Percentiles rank a stretch among this genome's conserved stretches.
Evolutionary conservation across 768 basidiomycete species (phyloP).

Genomic region (Hydnomerulius pinastri): DNA sequence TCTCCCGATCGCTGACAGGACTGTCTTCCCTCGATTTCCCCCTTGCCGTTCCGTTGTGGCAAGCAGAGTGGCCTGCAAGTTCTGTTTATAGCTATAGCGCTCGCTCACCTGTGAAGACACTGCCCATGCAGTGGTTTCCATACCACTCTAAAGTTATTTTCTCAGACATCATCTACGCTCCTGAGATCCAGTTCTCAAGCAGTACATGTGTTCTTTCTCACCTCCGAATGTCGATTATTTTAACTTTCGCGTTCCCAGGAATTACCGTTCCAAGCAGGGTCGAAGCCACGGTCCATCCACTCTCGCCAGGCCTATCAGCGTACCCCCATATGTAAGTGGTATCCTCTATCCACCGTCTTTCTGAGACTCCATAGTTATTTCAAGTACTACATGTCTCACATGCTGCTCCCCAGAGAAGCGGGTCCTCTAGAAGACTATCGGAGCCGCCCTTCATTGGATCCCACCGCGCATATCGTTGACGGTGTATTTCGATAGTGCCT

Average conservation of each 20-base stretch:
- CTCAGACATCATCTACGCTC: not conserved
- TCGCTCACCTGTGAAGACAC: not conserved
- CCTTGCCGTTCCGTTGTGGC: too few species aligned
- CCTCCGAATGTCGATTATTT: not conserved
- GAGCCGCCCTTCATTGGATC: constrained; percentile 5
- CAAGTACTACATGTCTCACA: constrained; percentile 5
- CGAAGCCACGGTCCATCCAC: not conserved
- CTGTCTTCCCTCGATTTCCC: too few species aligned
- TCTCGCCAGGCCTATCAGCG: constrained; percentile 15
- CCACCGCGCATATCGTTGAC: not conserved
- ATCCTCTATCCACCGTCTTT: not conserved
- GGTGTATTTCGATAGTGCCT: too few species aligned
- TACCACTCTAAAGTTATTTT: not conserved
- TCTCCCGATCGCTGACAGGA: too few species aligned
- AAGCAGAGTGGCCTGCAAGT: too few species aligned
- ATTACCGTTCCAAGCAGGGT: not conserved
- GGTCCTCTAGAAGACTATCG: constrained; percentile 6
- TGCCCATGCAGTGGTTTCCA: constrained; percentile 1
- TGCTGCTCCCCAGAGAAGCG: not conserved
- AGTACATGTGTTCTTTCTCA: constrained; percentile 14
- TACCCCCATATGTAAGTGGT: constrained; percentile 17
- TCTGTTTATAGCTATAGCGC: not conserved
- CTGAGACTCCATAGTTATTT: constrained; percentile 13
- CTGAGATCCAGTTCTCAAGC: constrained; percentile 14
- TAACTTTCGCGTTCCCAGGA: constrained; percentile 14